Base-by-base conservation (phyloP, 2,329 filamentous ascomycete species). In the Onygena corvina region DNA sequence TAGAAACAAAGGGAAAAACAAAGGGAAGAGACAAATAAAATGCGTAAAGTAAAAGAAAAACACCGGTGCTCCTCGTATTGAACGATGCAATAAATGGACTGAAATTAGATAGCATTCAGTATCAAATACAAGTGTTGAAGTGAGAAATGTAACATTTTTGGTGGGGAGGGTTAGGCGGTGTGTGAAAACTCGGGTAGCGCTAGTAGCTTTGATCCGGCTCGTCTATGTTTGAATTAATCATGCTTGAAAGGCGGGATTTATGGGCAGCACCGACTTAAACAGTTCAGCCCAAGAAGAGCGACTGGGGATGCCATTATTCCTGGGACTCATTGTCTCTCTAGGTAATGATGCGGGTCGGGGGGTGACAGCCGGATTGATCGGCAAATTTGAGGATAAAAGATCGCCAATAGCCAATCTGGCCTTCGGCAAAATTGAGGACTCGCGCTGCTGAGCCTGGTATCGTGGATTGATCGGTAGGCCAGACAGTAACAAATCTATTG, bases 381-480 rank as follows among this genome's bases (percentile, higher is more conserved):
- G 50, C 23, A 53, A 29, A 7, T 46, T 33, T 5, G 51, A 53
- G 6, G 46, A 21, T 20, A 48, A 21, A 23, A 50, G 36, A 29
- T 46, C 45, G 11, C 23, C 9, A 18, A 9, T 16, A n/a, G 16
- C 27, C 18, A 9, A 5, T 11, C 21, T 20, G 3, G 6, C 12
- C 12, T 18, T 3, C 4, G 42, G 14, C 3, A 20, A 5, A 9
- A 27, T 20, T 4, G 14, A 1, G 9, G 3, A 12, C 8, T 30
- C 30, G 18, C 4, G 14, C 14, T 21, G 44, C 27, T 5, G 27
- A 11, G 6, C 27, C n/a, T 16, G 5, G 27, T 14, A 20, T 27
- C 20, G 9, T 14, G 51, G 48, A 20, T 53, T 53, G n/a, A 53
- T 50, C 3, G 51, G 48, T n/a, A 51, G 27, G 4, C 14, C 8